Conservation (phyloP, 148 eudicot genomes). For the Diospyros lotus region DNA sequence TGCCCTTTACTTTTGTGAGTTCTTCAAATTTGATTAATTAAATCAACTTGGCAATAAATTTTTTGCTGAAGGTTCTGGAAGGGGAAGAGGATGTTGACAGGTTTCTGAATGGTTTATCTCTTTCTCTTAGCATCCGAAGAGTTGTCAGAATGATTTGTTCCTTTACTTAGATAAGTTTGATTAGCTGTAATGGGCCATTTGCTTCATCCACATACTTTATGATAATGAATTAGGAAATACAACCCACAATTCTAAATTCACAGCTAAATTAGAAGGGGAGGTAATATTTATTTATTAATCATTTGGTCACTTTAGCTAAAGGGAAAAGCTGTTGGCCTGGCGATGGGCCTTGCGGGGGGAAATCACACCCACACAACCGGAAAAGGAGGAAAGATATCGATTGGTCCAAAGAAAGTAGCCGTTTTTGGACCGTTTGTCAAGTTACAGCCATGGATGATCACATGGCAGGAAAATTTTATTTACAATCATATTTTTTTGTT, state of each 20-base stretch:
- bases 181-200: constrained; percentile 12
- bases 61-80: constrained; percentile 35
- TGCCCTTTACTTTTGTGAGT: too few species aligned
- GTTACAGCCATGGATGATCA: constrained; percentile 6
- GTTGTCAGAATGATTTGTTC: constrained; percentile 12
- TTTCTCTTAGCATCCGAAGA: constrained; percentile 29
- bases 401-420: constrained; percentile 14
- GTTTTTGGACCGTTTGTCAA: constrained; percentile 27
- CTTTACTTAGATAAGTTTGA: constrained; percentile 9
- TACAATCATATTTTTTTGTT: too few species aligned
- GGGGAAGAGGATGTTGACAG: constrained; percentile 21
- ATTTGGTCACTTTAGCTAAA: too few species aligned
- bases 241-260: too few species aligned
- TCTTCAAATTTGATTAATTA: too few species aligned
- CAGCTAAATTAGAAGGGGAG: too few species aligned
- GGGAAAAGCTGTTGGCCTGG: not conserved
- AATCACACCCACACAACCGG: not conserved
- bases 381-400: not conserved
- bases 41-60: too few species aligned
- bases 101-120: constrained; percentile 2
- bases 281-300: too few species aligned
- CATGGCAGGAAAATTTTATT: not conserved
- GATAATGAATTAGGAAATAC: not conserved
- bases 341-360: not conserved
- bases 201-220: constrained; percentile 13